phyloP scores from a whole-genome alignment of 495 filamentous ascomycete genomes.

The Sabuloglossum arenarium region DNA sequence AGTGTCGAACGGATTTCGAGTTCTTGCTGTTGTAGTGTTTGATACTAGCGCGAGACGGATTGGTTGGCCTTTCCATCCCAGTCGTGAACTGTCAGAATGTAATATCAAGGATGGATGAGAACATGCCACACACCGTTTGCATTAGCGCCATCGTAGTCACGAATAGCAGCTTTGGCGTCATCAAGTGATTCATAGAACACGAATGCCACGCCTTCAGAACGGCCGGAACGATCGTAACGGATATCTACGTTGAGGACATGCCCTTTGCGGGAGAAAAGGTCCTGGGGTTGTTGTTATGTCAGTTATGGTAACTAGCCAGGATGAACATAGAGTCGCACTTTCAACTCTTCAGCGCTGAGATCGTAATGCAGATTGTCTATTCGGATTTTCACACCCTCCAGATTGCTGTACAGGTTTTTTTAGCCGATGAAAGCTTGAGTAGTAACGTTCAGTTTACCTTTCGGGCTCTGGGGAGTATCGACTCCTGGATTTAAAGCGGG shows the following conservation, averaged over 20 bases:
- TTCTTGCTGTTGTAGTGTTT: conserved; percentile 15
- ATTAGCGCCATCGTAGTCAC: conserved; percentile 76
- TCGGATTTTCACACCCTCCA: conserved; percentile 43
- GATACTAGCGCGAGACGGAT: conserved; percentile 59
- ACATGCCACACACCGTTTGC: conserved; percentile 38
- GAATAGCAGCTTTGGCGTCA: conserved; percentile 55
- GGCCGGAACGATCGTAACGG: conserved; percentile 74
- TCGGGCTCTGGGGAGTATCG: not conserved
- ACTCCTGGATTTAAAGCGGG: not conserved
- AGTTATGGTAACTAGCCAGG: conserved; percentile 2
- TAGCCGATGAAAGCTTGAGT: not conserved
- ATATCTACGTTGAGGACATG: conserved; percentile 48
- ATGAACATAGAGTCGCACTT: conserved; percentile 28
- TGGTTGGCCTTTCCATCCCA: conserved; percentile 29
- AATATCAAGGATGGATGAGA: not conserved
- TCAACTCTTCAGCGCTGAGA: conserved; percentile 65
- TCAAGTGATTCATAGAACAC: conserved; percentile 51
- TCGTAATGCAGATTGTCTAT: conserved; percentile 93
- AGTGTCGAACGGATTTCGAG: conserved; percentile 35
- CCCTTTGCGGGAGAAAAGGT: conserved; percentile 61
- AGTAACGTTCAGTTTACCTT: not conserved
- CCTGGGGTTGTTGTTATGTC: conserved; percentile 26
- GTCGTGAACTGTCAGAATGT: conserved; percentile 3
- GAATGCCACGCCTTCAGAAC: conserved; percentile 69
- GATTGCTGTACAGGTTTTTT: not conserved